Evolutionary conservation across 371 early-diverging fungal species (phyloP), one percentile per base, ranked within the genome.

Genomic region (Smittium mucronatum): DNA sequence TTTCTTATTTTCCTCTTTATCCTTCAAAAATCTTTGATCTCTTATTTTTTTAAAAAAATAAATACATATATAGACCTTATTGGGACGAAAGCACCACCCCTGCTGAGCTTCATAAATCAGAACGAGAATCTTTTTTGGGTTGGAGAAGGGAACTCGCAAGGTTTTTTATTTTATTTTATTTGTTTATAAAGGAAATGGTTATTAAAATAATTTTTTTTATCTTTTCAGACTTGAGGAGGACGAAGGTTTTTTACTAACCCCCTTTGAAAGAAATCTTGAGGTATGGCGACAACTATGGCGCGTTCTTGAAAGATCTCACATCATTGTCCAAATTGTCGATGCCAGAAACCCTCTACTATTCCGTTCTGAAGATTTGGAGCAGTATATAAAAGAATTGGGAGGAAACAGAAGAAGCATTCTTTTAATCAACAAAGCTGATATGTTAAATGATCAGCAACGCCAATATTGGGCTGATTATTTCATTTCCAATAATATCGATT

Each of bases 261-360:
- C 99, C 28, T 99, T 93, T 76, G 99, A 99, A 80, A 89, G 94
- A 73, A 99, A 99, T 80, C 74, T 99, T 31, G 99, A 99, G 83
- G 94, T 99, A 34, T 99, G 99, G 99, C 86, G 99, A 64, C 99
- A 99, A 80, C 85, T 99, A 66, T 99, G 99, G 99, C 87, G 99
- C 34, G 98, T 99, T 57, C 91, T 98, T 76, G 99, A 99, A 80
- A 84, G 95, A 68, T 93, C 95, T 35, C 93, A 99, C 71, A 70
- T 97, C 71, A 86, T 99, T 34, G 94, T 98, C 29, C 99, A 99
- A 81, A 98, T 99, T 71, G 97, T 99, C n/a, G 99, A 99, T 84
- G 95, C 95, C 26, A 87, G 99, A 70, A 95, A 99, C 81, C 99
- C 99, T 0, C 74, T 95, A 67, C 82, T 99, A 68, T 99, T 98